Evolutionary conservation across 2,329 filamentous ascomycete species (phyloP), one percentile per base, ranked within the genome.

Genomic region (Daldinia eschscholtzii): DNA sequence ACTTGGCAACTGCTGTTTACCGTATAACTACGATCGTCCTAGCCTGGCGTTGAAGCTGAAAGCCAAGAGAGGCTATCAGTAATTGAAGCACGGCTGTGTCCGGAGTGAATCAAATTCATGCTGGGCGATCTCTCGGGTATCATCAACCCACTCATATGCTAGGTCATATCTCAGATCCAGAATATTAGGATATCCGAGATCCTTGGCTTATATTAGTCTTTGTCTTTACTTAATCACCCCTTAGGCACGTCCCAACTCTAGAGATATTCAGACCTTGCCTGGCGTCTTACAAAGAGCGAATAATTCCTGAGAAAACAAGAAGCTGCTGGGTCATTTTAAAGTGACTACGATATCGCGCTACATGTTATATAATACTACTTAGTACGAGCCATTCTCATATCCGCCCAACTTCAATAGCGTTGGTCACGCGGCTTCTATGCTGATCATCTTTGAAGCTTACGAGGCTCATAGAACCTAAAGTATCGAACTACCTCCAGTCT

Each of bases 1-100:
- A 61, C 26, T 61, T 46, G 37, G 30, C 33, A 55, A 61, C 52
- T n/a, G 6, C 30, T 41, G 39, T 12, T 44, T 56, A 41, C 9
- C 13, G 48, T 42, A 59, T 39, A 39, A n/a, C 30, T 35, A 48
- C 18, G 55, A 39, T 50, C 15, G 20, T 52, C 7, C 35, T 37
- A 42, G 39, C 18, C 9, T 50, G 42, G 44, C 15, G 46, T 56
- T 55, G 46, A 53, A 46, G 20, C 23, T 44, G 15, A 65, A 6
- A 65, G 48, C 15, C 12, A 23, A 20, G 50, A 35, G 52, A 48
- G 20, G 6, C 13, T 48, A 50, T 52, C 18, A 26, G 5, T 9
- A 6, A 37, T 23, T 15, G 6, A 55, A 55, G 9, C 6, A n/a
- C 33, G 20, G 12, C 7, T 37, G 10, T 55, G 15, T 37, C 15